Evolutionary conservation across 495 filamentous ascomycete genomes (phyloP), one percentile per base, ranked within the genome.

Genomic region (Paragyromitra xinjiangensis): DNA sequence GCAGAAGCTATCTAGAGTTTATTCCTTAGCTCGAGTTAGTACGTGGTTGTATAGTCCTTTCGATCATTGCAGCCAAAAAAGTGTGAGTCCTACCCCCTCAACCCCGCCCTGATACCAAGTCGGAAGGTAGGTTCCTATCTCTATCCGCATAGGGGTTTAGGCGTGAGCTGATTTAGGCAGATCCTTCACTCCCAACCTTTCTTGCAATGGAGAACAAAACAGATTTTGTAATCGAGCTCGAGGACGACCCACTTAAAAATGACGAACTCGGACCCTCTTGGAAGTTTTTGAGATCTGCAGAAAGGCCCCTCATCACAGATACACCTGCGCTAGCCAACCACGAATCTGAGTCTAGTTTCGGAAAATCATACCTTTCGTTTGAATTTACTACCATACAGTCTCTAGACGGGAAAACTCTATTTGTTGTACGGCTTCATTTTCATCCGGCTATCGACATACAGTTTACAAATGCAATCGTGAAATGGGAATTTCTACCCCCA

Each of bases 321-420:
- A 14, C 34, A 22, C 34, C 58, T 8, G 58, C 58, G 6, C 6
- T 62, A n/a, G 29, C 29, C 29, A 37, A 62, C 58, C 39, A 62
- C 58, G 58, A 62, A 62, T 62, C 58, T 7, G 58, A 62, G 58
- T 11, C 34, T 29, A 14, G n/a, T 6, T 40, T 29, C 37, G 58
- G 58, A n/a, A 39, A 39, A 40, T 62, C 58, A 37, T 62, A 62
- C 37, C 58, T 62, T 62, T 62, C 58, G 6, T 62, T 62, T 40
- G 58, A 62, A 24, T 62, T 62, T 62, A 39, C 58, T 39, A 62
- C 58, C 6, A 62, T 62, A 62, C 58, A 62, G 16, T 6, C 58
- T 12, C 8, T 62, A 62, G 58, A 62, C 5, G 34, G 58, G 29
- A 22, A 22, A 39, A 37, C 58, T 5, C 5, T 62, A 8, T 39